Evolutionary conservation across 2,329 filamentous ascomycete species (phyloP), one percentile per base, ranked within the genome.

Genomic region (Xylariaceae sp.): DNA sequence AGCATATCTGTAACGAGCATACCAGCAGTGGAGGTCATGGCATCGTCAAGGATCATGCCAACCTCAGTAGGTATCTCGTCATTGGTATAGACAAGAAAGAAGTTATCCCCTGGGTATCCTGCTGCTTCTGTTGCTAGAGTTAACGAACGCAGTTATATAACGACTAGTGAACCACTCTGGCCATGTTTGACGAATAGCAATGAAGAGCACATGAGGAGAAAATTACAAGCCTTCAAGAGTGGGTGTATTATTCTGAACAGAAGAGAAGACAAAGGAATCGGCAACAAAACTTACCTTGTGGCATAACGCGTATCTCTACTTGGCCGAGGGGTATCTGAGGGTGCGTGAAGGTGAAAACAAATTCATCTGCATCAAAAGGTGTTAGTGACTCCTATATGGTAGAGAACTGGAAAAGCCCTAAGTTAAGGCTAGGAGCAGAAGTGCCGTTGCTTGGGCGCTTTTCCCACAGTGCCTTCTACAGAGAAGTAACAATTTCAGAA

Each of bases 281-380:
- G 43, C 3, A 30, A 40, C 16, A 30, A 36, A 9, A 64, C 64
- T 60, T 55, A 72, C 73, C 70, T 61, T 68, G 62, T 2, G 71
- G 69, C 5, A 76, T 62, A 4, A 74, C 66, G 15, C 68, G 74
- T 6, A 81, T 67, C 18, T 70, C 61, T 4, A 80, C 52, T 13
- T 53, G 36, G 23, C 51, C 50, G 7, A 67, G 57, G 3, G 44
- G 32, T 2, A 73, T 50, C 6, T 43, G 36, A 2, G 64, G 39
- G 47, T 73, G 67, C 8, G 49, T 57, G 55, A 75, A 89, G 4
- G 71, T 76, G 67, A 93, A 88, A 11, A 79, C 79, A 51, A 95
- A 77, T 51, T 89, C 84, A 44, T 88, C 89, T 57, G 11, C 23
- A 9, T 1, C 35, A 39, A 21, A 5, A 27, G 4, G 6, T 23